Evolutionary conservation across 1,139 yeast genomes (phyloP), one percentile per base, ranked within the genome.

Genomic region (Pichia sp.): DNA sequence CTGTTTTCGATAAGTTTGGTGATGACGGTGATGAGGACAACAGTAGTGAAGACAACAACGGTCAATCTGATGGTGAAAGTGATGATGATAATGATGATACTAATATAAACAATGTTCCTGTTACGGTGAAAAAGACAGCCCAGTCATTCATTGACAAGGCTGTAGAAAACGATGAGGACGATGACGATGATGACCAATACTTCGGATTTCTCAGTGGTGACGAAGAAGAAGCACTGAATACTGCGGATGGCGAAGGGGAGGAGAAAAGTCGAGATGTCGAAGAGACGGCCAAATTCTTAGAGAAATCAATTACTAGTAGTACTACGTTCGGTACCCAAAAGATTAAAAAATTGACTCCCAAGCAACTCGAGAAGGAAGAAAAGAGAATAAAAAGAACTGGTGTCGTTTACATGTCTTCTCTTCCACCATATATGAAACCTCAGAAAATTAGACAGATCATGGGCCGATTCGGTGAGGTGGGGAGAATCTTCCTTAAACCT

Each of bases 381-480:
- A 71, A 69, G 47, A 72, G 71, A 47, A 68, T 75, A 26, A 74
- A 74, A 47, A 81, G 74, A 51, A 77, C 96, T 0, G 99, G 98
- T 3, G 96, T 93, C 3, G 80, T 94, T 18, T 93, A 91, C 51
- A 62, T 91, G 5, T 87, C 97, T 1, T 70, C 81, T 39, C 74
- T 93, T 9, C 99, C 99, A 0, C 98, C 98, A 23, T 91, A 83
- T 55, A 93, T 91, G 98, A 87, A 87, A 55, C 98, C 99, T 1
- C 74, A 82, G 3, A 91, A 87, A 55, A 66, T 91, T 61, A 72
- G 94, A 49, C 93, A 87, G 38, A 72, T 91, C 12, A 64, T 93
- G 26, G 59, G 77, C 2, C 66, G 86, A 45, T 93, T 88, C 59
- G 99, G 99, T 8, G 77, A 76, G 42, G 71, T 88, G 9, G 95